Conservation (phyloP, 2,329 filamentous ascomycete species). For the Talaromyces piceae region DNA sequence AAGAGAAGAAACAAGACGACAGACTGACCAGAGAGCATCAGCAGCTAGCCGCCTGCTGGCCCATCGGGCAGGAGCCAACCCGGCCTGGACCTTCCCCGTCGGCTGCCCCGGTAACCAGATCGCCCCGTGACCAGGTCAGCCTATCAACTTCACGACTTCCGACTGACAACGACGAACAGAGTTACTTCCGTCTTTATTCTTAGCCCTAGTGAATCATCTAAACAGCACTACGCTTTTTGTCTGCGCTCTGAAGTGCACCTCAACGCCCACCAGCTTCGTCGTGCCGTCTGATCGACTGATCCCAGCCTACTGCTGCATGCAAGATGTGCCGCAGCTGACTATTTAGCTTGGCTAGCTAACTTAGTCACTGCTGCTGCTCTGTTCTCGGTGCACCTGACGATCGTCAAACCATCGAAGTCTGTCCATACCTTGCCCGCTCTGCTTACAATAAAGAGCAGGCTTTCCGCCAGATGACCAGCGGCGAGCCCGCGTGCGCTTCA, state of each 20-base stretch:
- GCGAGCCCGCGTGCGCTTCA: no score
- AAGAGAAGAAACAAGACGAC: no score
- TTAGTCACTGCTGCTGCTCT: not conserved
- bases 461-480: not conserved
- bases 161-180: not conserved
- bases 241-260: no score
- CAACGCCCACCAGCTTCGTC: no score
- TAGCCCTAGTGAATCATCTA: no score
- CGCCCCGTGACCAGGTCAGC: not conserved
- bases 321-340: not conserved
- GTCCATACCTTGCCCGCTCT: no score
- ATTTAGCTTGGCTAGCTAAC: not conserved
- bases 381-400: not conserved
- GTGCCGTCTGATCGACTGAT: not conserved
- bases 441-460: no score
- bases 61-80: not conserved
- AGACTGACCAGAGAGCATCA: not conserved
- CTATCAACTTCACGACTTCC: not conserved
- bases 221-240: no score
- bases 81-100: not conserved
- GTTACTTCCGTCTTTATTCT: not conserved
- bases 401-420: no score
- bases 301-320: not conserved
- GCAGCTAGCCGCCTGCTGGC: not conserved
- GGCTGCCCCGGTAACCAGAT: conserved; percentile 13